Evolutionary conservation across 176 grass and related monocot genomes (phyloP).

Genomic region (Olyra latifolia): DNA sequence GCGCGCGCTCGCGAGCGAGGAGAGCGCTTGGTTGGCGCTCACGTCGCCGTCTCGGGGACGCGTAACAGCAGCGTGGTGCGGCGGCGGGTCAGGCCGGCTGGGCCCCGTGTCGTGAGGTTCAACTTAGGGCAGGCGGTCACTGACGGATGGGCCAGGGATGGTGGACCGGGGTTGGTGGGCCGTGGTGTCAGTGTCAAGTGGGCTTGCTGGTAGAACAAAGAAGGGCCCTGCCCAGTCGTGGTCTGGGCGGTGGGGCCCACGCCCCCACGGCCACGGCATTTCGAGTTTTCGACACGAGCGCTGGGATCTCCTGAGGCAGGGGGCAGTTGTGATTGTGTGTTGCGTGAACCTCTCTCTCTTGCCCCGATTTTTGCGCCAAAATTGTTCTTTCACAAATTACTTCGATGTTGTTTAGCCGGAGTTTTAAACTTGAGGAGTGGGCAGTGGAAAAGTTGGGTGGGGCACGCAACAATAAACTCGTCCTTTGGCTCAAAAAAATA

Average conservation of each 20-base stretch:
- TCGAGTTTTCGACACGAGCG: neutral
- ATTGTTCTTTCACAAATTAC: no score
- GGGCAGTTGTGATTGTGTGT: neutral
- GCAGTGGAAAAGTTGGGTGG: no score
- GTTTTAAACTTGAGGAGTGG: no score
- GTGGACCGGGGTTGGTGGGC: neutral
- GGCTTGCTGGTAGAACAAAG: neutral
- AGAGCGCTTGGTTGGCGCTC: conserved; percentile 10
- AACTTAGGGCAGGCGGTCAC: neutral
- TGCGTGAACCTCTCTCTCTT: no score
- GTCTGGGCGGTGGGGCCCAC: neutral
- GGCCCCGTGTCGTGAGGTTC: neutral
- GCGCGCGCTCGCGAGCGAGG: no score
- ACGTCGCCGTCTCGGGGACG: conserved; percentile 41
- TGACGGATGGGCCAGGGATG: neutral
- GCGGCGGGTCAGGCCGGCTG: neutral
- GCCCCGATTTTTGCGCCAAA: no score
- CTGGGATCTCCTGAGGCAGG: neutral
- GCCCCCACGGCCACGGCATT: neutral
- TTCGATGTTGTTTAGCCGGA: no score
- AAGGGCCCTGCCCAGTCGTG: neutral
- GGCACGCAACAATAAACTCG: no score
- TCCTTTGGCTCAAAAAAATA: no score
- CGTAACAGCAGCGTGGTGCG: conserved; percentile 38
- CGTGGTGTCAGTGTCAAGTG: neutral